phyloP scores from a whole-genome alignment of 2,329 filamentous ascomycete species.

The Alternaria sp. region DNA sequence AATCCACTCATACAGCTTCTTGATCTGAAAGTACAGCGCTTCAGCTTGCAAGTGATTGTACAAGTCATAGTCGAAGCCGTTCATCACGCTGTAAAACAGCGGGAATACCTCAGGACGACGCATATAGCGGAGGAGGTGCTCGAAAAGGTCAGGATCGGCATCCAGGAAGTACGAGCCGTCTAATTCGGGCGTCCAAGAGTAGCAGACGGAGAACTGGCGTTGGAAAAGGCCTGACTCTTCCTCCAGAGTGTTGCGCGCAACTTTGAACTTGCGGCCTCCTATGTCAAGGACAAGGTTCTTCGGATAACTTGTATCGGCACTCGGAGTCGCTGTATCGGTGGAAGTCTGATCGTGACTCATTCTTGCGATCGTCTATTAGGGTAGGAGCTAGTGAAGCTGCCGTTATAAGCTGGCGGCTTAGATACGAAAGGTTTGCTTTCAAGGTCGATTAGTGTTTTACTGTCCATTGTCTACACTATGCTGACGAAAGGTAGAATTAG shows the following conservation, averaged over 20 bases:
- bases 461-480: too few species aligned
- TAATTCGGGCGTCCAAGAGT: slow-evolving; percentile 5
- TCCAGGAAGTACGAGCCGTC: slow-evolving; percentile 51
- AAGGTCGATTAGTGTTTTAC: too few species aligned
- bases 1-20: slow-evolving; percentile 42
- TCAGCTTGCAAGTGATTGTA: slow-evolving; percentile 44
- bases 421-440: too few species aligned
- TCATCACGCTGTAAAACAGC: slow-evolving; percentile 41
- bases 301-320: too few species aligned
- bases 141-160: slow-evolving; percentile 44
- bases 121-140: slow-evolving; percentile 28
- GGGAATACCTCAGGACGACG: slow-evolving; percentile 28
- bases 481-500: too few species aligned
- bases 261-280: slow-evolving; percentile 12
- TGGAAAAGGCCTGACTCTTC: slow-evolving; percentile 15
- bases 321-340: too few species aligned
- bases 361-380: too few species aligned
- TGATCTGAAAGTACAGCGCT: slow-evolving; percentile 45
- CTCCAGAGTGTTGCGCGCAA: slow-evolving; percentile 7
- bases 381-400: too few species aligned
- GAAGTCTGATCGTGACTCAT: too few species aligned
- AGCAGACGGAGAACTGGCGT: slow-evolving; percentile 5
- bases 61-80: slow-evolving; percentile 42
- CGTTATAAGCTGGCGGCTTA: too few species aligned
- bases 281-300: too few species aligned